A percentile compares a stretch with the other conserved stretches of the same genome.
phyloP scores from a whole-genome alignment of 2,329 filamentous ascomycete genomes.

The Hypoxylon sp. region DNA sequence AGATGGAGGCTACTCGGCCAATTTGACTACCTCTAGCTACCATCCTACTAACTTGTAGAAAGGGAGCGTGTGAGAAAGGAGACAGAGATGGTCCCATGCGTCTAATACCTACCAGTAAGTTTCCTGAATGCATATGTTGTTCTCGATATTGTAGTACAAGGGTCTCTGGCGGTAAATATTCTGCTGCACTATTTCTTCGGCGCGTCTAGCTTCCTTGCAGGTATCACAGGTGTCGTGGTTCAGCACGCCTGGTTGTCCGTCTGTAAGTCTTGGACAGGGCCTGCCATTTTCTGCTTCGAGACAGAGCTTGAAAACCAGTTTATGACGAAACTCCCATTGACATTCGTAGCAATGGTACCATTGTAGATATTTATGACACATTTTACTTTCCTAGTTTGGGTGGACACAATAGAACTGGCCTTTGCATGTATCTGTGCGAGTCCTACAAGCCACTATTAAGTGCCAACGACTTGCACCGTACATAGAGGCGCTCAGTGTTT shows the following conservation, averaged over 20 bases:
- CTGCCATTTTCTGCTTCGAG: slow-evolving; percentile 9
- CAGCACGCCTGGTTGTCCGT: slow-evolving; percentile 6
- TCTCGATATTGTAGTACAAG: slow-evolving; percentile 23
- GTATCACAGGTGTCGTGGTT: slow-evolving; percentile 28
- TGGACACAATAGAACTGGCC: not conserved
- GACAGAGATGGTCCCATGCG: not conserved
- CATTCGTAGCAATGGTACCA: slow-evolving; percentile 41
- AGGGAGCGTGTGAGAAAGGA: not conserved
- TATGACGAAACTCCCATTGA: slow-evolving; percentile 25
- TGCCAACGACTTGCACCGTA: no score
- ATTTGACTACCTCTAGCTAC: not conserved
- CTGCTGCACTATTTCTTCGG: slow-evolving; percentile 42
- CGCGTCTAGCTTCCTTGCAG: slow-evolving; percentile 31
- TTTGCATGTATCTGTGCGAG: not conserved
- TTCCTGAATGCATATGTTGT: slow-evolving; percentile 15
- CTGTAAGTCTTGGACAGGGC: slow-evolving; percentile 18
- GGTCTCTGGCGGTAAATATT: slow-evolving; percentile 33
- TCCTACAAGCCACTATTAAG: not conserved
- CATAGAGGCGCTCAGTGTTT: not conserved
- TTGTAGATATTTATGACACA: slow-evolving; percentile 29
- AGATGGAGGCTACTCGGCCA: not conserved
- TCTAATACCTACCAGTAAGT: slow-evolving; percentile 34
- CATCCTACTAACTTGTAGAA: not conserved
- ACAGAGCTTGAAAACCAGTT: slow-evolving; percentile 14
- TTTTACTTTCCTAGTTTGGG: slow-evolving; percentile 19